Evolutionary conservation across 108 stramenopile genomes (phyloP), one percentile per base, ranked within the genome.

Genomic region (Cyclotella distinguenda): DNA sequence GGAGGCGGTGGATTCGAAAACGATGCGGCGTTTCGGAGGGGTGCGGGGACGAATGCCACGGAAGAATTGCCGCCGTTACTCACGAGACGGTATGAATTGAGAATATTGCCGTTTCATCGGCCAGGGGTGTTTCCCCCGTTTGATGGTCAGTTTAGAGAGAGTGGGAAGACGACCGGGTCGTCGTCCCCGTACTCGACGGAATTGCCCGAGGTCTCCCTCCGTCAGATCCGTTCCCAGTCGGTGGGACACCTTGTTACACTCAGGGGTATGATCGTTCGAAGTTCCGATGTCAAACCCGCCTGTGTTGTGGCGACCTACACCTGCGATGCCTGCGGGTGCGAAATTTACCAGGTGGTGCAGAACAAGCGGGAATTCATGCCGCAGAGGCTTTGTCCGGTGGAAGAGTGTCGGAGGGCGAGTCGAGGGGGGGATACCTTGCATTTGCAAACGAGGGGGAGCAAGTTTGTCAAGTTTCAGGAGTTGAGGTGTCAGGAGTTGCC

Each of bases 391-490:
- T 98, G 97, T 82, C 89, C 89, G 22, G 60, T 74, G 0, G 59
- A 59, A 42, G 66, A 33, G 4, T 97, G 95, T 66, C 45, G 52
- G 7, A 62, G 64, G 19, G 51, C 70, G 45, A 70, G 23, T 12
- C 47, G 67, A 13, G 28, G 39, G 28, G 79, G 51, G 31, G 84
- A 86, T 33, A 86, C 89, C 12, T 46, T 96, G 42, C 84, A 89
- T 52, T 68, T 92, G 23, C 96, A 98, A 77, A 97, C 97, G 6
- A 82, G 99, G 11, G 97, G 97, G 25, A 87, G 84, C 68, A 97
- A 96, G 60, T 99, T 98, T 83, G 78, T 86, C 65, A 96, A 96
- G 60, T 97, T 94, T 75, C 99, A 99, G 77, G 97, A 98, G 81
- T 56, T 97, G 7, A 88, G 94, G 64, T 62, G 98, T 16, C 99